Evolutionary conservation across 1,284 basidiomycete species (phyloP), one percentile per base, ranked within the genome.

Genomic region (Megacollybia platyphylla): DNA sequence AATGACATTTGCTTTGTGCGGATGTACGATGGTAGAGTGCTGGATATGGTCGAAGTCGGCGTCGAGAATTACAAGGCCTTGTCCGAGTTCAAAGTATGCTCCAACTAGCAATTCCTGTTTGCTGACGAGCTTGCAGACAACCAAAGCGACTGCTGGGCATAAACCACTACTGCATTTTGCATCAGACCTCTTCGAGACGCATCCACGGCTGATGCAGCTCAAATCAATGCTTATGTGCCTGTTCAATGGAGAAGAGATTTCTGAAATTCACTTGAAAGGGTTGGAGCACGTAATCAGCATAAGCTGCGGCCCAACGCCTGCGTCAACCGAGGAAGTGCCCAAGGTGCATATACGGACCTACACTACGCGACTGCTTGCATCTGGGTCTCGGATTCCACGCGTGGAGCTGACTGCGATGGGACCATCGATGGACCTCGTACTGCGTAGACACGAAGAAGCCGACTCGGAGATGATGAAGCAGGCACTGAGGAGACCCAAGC

Each of bases 21-120:
- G 43, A 92, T 86, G 73, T 98, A 86, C 53, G 87, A 97, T 54
- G 75, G 79, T 26, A 71, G 79, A 53, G 77, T 97, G 17, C 67
- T 98, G 54, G 96, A 99, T 60, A 93, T 97, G 87, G 74, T 91
- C 46, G 96, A 98, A 65, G 65, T 96, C 15, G 92, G 92, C 4
- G 79, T 98, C 17, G 83, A 91, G 40, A 73, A 67, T 29, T 91
- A 81, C 54, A 72, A 76, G 46, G 68, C 75, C 51, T 94, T 97
- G 84, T 57, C 67, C 8, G 76, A 78, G 35, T 87, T 96, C 65
- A 89, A 92, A 67, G 90, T 87, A 58, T 52, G 72, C 63, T 13
- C 20, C 10, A 7, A 35, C 30, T 40, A 2, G 20, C 32, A 30
- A n/a, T 36, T 36, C 27, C 24, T 10, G 8, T 37, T 10, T 30